phyloP scores from a whole-genome alignment of 1,284 basidiomycete species.

The Pterula multifida region DNA sequence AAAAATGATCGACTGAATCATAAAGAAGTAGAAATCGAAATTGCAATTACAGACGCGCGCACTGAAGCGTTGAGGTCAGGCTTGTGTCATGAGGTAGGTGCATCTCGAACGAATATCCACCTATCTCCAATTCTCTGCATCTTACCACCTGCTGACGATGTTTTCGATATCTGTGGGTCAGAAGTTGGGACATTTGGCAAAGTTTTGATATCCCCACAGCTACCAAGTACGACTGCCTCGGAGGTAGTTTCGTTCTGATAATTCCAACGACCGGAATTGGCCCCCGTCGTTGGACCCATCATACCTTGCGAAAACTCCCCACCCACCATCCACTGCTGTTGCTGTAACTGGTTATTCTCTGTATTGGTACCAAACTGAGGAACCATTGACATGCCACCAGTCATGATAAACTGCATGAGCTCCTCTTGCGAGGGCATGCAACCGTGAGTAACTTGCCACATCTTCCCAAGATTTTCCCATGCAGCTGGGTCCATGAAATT shows the following conservation, averaged over 20 bases:
- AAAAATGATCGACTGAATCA: no score
- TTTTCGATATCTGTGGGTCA: neutral
- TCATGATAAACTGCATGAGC: constrained; percentile 3
- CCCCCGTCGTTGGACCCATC: neutral
- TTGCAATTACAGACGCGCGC: no score
- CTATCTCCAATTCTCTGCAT: constrained; percentile 1
- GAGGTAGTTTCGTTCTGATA: neutral
- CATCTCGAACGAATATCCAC: neutral
- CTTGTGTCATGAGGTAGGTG: no score
- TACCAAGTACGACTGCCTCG: neutral
- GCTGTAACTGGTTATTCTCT: neutral
- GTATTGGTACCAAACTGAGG: neutral
- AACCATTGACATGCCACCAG: neutral
- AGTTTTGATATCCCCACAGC: neutral
- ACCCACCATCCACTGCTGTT: neutral
- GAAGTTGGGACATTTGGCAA: neutral
- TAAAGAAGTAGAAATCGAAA: no score
- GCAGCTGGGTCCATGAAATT: neutral
- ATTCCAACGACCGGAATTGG: neutral
- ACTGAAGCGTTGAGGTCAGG: no score
- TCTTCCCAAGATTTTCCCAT: neutral
- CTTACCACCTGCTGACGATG: neutral
- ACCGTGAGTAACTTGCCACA: neutral
- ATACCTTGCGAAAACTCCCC: neutral
- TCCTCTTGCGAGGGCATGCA: neutral